Base-by-base conservation (phyloP, 2,329 filamentous ascomycete genomes). In the Trichoderma atroviride region DNA sequence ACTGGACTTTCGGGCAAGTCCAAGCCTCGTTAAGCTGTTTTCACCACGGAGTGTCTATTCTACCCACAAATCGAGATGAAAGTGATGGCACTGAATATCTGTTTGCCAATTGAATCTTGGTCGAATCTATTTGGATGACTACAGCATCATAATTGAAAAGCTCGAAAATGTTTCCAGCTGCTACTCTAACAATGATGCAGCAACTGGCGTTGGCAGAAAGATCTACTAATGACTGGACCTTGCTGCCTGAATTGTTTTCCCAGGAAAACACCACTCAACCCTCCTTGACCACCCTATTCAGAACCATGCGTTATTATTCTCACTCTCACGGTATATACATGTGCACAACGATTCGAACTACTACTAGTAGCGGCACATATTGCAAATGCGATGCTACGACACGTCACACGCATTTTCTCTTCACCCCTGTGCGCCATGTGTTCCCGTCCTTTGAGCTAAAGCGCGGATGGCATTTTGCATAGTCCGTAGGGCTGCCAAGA, bases 401-500 rank as follows among this genome's bases (percentile, higher is more conserved):
- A 50, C 16, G 37, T 66, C 37, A 37, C 62, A 22, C 57, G 62
- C 53, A n/a, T 33, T 43, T 19, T 47, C 6, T 22, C 14, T 11
- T n/a, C 16, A 47, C 31, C 62, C 53, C 52, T 47, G 62, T 43
- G 24, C 47, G 62, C 62, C 62, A 57, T 66, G 62, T 37, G 52
- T 58, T 66, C 62, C 37, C 37, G 24, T 50, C 62, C 37, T 33
- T 33, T 47, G 14, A 57, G n/a, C 53, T 57, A 66, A 57, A 56
- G 22, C 53, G 50, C 62, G 29, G 62, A 58, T 66, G 52, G 5
- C 53, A 33, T 57, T 57, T n/a, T 66, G 35, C 61, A 56, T 64
- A 7, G 37, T 57, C 35, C 62, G 14, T 66, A 66, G 62, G 62
- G 62, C 62, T 58, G 62, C 62, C 53, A 66, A 66, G 62, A 35